These are phyloP conservation scores for Scheffersomyces lignosus DNA, from an alignment of 805 yeast genomes.

Conservation along the genomic window DNA sequence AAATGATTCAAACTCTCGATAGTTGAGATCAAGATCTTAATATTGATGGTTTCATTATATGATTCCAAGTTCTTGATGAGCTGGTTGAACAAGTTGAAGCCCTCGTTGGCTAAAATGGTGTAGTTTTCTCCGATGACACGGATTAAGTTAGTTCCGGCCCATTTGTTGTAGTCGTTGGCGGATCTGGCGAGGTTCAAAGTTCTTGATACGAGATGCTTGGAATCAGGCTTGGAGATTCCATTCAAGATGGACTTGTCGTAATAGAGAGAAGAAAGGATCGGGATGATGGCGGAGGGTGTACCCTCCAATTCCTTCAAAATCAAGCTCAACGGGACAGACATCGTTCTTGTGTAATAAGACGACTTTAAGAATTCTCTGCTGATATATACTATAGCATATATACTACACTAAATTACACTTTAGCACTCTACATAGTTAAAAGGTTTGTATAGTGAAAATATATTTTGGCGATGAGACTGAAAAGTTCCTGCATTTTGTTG, in stretches of 20 bases:
- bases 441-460: no score
- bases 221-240: slow-evolving; percentile 48
- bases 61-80: slow-evolving; percentile 43
- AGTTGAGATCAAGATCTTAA: slow-evolving; percentile 34
- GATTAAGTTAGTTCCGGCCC: slow-evolving; percentile 61
- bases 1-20: slow-evolving; percentile 43
- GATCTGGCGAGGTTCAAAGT: slow-evolving; percentile 44
- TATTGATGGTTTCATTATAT: slow-evolving; percentile 33
- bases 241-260: slow-evolving; percentile 30
- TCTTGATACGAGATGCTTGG: slow-evolving; percentile 49
- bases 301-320: slow-evolving; percentile 8
- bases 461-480: no score
- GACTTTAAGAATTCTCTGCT: no score
- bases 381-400: no score
- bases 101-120: slow-evolving; percentile 40
- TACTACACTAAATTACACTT: no score
- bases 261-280: slow-evolving; percentile 31
- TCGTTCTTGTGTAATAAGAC: no score
- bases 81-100: slow-evolving; percentile 37
- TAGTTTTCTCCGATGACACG: slow-evolving; percentile 43
- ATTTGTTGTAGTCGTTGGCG: slow-evolving; percentile 44
- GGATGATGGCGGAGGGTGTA: slow-evolving; percentile 20
- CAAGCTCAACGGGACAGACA: slow-evolving; percentile 9
- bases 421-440: no score
- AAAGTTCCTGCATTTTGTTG: no score